Evolutionary conservation across 163 green algal species (phyloP), one percentile per base, ranked within the genome.

Genomic region (Picocystis sp.): DNA sequence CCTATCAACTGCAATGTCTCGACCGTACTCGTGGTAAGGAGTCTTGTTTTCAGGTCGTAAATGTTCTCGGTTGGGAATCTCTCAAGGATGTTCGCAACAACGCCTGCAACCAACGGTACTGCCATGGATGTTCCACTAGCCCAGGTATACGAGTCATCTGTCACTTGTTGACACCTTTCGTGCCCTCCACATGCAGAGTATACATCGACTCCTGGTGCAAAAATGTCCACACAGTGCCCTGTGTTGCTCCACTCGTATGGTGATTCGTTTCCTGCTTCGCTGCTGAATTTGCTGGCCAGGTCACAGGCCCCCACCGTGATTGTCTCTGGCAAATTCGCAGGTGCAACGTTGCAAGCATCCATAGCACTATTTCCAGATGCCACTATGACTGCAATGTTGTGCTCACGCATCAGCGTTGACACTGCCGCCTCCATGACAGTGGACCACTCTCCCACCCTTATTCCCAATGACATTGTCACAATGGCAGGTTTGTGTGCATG

Each of bases 391-490:
- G 44, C 45, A 23, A 61, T 25, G 2, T 47, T 47, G 6, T 45
- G 25, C 23, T 43, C 57, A 22, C 43, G n/a, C 14, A 64, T 52
- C 50, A 71, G 50, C 51, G 49, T 22, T 13, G 14, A 42, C 58
- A 60, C 65, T 19, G 17, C 1, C 3, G 22, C 13, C 23, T 70
- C 62, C 22, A 70, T 49, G 3, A 58, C 22, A 10, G 44, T n/a
- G 24, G 55, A 67, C 58, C 58, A 66, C 17, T n/a, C 11, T 22
- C 75, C 66, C 21, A 64, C 60, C 8, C 66, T 58, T 17, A 91
- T 78, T 10, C 82, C 83, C 21, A 92, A 69, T 0, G 71, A 84
- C 50, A 93, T 64, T n/a, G 67, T 81, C 10, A 76, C 78, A 14
- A 93, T 67, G 1, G 78, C 75, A 6, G 82, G 83, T 47, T 61